Evolutionary conservation across 2,329 filamentous ascomycete genomes (phyloP), one percentile per base, ranked within the genome.

Genomic region (Fusarium bactridioides): DNA sequence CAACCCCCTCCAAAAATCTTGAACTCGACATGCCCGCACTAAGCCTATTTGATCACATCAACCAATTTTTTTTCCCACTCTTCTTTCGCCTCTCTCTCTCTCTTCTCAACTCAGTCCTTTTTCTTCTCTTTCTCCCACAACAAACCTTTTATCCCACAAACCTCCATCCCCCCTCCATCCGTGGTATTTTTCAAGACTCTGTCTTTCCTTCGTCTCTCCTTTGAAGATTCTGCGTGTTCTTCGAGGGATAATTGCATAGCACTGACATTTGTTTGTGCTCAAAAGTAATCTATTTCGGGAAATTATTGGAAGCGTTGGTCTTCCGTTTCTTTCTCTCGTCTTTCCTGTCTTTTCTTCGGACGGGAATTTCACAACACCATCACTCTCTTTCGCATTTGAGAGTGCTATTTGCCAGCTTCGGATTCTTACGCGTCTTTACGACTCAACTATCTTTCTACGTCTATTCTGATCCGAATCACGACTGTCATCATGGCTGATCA

Each of bases 401-500:
- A 76, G 66, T 43, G 77, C 55, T 44, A 64, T 64, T 70, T 60
- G 73, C 60, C 70, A 70, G 69, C 38, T 72, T 69, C 55, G 62
- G 67, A 53, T 67, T 55, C 54, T 53, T 55, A 72, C 72, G 58
- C 64, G 69, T 76, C 70, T 70, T 69, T 59, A 72, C 70, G 72
- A 67, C 68, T 48, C 63, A 58, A 66, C 63, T 64, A 62, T 70
- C 62, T 73, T 64, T 70, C 37, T 60, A 70, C 67, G 60, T 69
- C 48, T 63, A 59, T 71, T 62, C 70, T 67, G 69, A 76, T 55
- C 60, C 64, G 62, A 76, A 73, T 75, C 63, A 58, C 70, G 61
- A 71, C 64, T 61, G 78, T 78, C 85, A 91, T 83, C 80, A 94
- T 94, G 92, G 92, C 92, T 82, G 92, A 94, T 79, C 91, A 95